A percentile compares a stretch with the other conserved stretches of the same genome.
These are phyloP conservation scores for Chaetothyriales sp. DNA, from an alignment of 2,329 filamentous ascomycete genomes.

Conservation along the genomic window DNA sequence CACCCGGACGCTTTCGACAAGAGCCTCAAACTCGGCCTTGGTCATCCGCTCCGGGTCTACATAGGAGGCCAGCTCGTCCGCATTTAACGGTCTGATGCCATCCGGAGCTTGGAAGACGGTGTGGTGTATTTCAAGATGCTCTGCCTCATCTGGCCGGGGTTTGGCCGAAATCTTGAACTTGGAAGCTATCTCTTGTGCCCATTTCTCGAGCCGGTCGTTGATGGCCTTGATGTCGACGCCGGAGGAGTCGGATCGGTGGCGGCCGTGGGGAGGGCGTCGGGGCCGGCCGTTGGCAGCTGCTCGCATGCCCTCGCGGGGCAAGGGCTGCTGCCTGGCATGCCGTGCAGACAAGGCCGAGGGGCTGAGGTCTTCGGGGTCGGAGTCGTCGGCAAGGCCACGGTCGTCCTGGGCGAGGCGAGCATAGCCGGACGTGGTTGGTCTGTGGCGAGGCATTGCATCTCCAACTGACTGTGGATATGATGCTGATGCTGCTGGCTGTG, in stretches of 20 bases:
- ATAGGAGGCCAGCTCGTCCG: conserved; percentile 52
- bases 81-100: conserved; percentile 63
- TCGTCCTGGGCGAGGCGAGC: conserved; percentile 59
- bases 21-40: conserved; percentile 66
- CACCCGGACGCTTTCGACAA: conserved; percentile 75
- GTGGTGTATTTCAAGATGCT: conserved; percentile 87
- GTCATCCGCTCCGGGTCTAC: conserved; percentile 52
- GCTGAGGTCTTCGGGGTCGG: conserved; percentile 43
- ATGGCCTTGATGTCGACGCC: conserved; percentile 97
- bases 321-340: conserved; percentile 51
- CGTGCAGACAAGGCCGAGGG: conserved; percentile 44
- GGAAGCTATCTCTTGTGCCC: conserved; percentile 94
- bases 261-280: conserved; percentile 34
- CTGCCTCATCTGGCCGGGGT: conserved; percentile 60
- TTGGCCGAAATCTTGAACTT: conserved; percentile 81
- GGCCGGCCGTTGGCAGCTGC: conserved; percentile 27
- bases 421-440: conserved; percentile 66
- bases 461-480: neutral
- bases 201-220: conserved; percentile 83
- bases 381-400: conserved; percentile 47
- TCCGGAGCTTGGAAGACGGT: conserved; percentile 92
- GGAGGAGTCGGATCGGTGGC: conserved; percentile 55
- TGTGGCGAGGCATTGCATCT: conserved; percentile 45
- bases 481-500: neutral
- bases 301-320: conserved; percentile 45